phyloP scores from a whole-genome alignment of 768 basidiomycete species.

The Rhodotorula diobovata region DNA sequence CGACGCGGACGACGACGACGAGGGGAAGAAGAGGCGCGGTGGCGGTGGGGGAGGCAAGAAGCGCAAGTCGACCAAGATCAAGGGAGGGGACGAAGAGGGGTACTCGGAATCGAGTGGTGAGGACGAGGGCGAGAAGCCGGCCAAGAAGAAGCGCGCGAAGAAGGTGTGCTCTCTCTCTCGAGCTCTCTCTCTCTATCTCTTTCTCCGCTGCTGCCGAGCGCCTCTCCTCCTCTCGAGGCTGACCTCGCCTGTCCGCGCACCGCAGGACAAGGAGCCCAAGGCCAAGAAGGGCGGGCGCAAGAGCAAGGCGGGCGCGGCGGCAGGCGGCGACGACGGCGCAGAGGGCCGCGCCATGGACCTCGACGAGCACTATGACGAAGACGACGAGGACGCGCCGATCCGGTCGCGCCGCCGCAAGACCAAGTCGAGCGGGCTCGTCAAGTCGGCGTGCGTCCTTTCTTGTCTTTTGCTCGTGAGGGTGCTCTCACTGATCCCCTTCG shows the following conservation, averaged over 20 bases:
- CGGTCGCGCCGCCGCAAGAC: constrained; percentile 6
- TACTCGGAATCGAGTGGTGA: constrained; percentile 43
- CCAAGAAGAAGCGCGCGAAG: constrained; percentile 11
- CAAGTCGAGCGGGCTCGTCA: constrained; percentile 12
- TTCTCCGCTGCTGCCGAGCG: too few species aligned
- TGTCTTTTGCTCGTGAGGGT: neutral
- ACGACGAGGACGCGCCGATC: constrained; percentile 28
- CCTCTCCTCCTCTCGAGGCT: neutral
- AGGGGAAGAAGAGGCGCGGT: constrained; percentile 50
- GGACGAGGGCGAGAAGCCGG: constrained; percentile 51
- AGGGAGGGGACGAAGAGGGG: constrained; percentile 34
- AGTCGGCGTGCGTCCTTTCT: constrained; percentile 5
- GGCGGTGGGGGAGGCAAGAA: constrained; percentile 37
- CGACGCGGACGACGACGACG: constrained; percentile 73
- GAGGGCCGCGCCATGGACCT: constrained; percentile 16
- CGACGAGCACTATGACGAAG: constrained; percentile 32
- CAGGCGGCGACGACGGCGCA: neutral
- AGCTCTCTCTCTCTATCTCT: too few species aligned
- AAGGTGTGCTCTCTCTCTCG: neutral
- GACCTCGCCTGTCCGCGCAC: neutral
- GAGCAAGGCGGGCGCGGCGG: constrained; percentile 56
- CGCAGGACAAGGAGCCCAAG: constrained; percentile 9
- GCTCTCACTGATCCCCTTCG: neutral
- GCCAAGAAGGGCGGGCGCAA: constrained; percentile 46
- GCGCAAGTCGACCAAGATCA: constrained; percentile 46